Evolutionary conservation across 2,329 filamentous ascomycete genomes (phyloP).

Genomic region (Colletotrichum sp.): DNA sequence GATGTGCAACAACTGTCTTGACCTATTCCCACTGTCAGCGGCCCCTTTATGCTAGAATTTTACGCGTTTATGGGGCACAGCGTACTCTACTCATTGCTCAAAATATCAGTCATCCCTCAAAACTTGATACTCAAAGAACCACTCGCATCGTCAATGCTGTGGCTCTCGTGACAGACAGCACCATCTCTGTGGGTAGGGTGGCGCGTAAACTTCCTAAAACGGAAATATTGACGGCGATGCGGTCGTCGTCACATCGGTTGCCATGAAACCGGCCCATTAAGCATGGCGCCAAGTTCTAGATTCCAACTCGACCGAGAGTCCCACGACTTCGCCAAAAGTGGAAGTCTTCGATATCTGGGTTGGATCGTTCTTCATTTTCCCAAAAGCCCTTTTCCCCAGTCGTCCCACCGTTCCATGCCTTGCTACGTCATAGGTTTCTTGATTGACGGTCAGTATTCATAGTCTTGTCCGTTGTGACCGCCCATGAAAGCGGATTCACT

Average conservation of each 20-base stretch:
- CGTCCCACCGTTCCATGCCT: not conserved
- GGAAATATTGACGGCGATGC: not conserved
- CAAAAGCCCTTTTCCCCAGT: not conserved
- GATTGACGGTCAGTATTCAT: not conserved
- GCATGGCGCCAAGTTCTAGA: not conserved
- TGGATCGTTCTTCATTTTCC: not conserved
- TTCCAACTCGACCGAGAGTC: not conserved
- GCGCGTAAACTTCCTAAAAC: not conserved
- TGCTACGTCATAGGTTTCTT: not conserved
- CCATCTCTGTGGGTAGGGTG: not conserved
- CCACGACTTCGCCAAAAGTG: not conserved
- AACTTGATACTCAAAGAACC: not conserved
- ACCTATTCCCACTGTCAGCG: accelerated
- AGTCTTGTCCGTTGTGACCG: not conserved
- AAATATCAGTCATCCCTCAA: not conserved
- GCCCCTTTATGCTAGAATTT: not conserved
- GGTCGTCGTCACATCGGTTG: not conserved
- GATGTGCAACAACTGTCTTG: not conserved
- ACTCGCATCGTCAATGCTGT: not conserved
- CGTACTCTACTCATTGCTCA: not conserved
- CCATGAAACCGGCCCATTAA: not conserved
- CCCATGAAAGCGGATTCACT: not conserved
- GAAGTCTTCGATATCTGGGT: accelerated
- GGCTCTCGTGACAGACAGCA: not conserved
- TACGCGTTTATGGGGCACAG: accelerated